These are phyloP conservation scores for Pythium phragmitis DNA, from an alignment of 352 stramenopile species.

Conservation along the genomic window DNA sequence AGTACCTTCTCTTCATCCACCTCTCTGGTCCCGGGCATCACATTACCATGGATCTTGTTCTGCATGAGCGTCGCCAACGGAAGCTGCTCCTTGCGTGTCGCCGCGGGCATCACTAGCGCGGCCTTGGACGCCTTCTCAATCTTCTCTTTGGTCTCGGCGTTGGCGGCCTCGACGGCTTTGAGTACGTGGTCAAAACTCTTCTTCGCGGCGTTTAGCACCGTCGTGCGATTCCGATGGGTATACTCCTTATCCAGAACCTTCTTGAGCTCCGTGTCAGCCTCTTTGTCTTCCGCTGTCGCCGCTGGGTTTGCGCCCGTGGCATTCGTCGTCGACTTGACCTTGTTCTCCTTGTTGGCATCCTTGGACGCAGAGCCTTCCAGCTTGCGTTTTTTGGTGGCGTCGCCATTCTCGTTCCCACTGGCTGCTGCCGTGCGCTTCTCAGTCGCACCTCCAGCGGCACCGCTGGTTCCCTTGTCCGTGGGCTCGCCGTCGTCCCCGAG, in stretches of 20 bases:
- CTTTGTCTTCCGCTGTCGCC: constrained; percentile 23
- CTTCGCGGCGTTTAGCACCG: constrained; percentile 71
- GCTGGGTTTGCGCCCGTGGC: constrained; percentile 10
- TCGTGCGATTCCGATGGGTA: constrained; percentile 64
- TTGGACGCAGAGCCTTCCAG: constrained; percentile 16
- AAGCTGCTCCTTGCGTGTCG: constrained; percentile 56
- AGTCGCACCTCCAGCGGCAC: too few relatives aligned
- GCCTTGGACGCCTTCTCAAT: constrained; percentile 83
- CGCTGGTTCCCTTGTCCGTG: constrained; percentile 8
- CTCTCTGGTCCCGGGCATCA: neutral
- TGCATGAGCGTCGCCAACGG: constrained; percentile 69
- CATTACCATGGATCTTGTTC: constrained; percentile 68
- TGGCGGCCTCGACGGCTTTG: constrained; percentile 77
- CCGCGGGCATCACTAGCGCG: constrained; percentile 44
- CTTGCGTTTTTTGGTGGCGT: constrained; percentile 25
- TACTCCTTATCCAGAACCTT: constrained; percentile 67
- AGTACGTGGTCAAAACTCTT: constrained; percentile 84
- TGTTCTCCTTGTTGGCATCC: constrained; percentile 47
- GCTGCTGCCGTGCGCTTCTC: constrained; percentile 19
- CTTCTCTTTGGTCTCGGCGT: constrained; percentile 85
- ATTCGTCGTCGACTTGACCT: constrained; percentile 7
- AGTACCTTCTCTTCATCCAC: neutral
- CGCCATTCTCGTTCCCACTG: constrained; percentile 9
- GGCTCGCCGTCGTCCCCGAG: constrained; percentile 28
- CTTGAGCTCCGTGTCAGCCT: constrained; percentile 54